These are phyloP conservation scores for Citrus maxima DNA, from an alignment of 345 rosid genomes.

Conservation along the genomic window DNA sequence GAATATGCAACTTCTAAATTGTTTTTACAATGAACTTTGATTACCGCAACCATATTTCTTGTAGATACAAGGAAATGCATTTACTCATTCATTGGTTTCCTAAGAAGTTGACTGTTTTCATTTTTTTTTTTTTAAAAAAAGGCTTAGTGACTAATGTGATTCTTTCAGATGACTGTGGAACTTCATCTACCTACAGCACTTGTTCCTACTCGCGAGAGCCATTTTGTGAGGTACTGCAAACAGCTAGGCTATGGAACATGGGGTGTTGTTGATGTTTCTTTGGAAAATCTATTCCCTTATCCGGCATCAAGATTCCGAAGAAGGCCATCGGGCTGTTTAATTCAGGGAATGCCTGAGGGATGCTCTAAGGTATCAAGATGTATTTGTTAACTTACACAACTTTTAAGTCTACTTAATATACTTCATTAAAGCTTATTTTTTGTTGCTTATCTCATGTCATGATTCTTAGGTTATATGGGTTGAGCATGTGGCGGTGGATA, in stretches of 20 bases:
- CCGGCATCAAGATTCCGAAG: slow-evolving; percentile 23
- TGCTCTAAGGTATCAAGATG: slow-evolving; percentile 27
- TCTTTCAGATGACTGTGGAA: slow-evolving; percentile 39
- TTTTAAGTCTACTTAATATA: not conserved
- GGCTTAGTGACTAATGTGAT: not conserved
- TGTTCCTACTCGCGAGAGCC: slow-evolving; percentile 32
- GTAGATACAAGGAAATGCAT: not conserved
- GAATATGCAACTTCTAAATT: not conserved
- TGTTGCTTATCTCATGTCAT: not conserved
- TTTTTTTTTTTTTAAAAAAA: too few relatives aligned
- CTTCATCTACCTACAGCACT: slow-evolving; percentile 44
- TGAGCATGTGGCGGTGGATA: slow-evolving; percentile 49
- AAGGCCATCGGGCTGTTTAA: slow-evolving; percentile 53
- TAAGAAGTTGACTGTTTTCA: not conserved
- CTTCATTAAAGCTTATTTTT: not conserved
- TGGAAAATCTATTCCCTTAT: slow-evolving; percentile 39
- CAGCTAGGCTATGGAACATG: slow-evolving; percentile 25
- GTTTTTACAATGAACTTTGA: not conserved
- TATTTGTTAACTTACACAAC: too few relatives aligned
- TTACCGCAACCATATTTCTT: not conserved
- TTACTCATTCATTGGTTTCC: not conserved
- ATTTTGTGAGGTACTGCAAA: slow-evolving; percentile 44
- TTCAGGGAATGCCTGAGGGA: slow-evolving; percentile 30
- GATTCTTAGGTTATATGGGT: slow-evolving; percentile 47
- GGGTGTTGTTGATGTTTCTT: slow-evolving; percentile 53